Evolutionary conservation across 2,329 filamentous ascomycete genomes (phyloP).

Genomic region (Aspergillus luchuensis): DNA sequence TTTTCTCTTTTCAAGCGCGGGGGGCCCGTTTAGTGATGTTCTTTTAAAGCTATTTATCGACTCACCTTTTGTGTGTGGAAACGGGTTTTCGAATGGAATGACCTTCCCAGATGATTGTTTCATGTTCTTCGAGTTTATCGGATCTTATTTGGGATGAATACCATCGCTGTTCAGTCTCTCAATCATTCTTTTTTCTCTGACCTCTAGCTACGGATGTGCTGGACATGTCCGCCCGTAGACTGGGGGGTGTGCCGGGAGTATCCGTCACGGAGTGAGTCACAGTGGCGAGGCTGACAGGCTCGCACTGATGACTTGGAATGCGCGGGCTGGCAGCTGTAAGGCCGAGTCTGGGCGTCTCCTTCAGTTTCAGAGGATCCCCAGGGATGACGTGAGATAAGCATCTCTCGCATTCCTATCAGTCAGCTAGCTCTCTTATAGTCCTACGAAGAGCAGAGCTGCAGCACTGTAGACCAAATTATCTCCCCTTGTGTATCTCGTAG

Average conservation of each 20-base stretch:
- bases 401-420: neutral
- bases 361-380: neutral
- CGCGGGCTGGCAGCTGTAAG: neutral
- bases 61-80: neutral
- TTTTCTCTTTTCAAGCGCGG: no score
- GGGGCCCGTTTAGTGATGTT: neutral
- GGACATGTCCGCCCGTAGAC: neutral
- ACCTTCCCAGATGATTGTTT: neutral
- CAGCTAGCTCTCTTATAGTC: neutral
- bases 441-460: neutral
- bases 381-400: neutral
- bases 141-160: slow-evolving; percentile 6
- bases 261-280: neutral
- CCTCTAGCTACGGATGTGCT: neutral
- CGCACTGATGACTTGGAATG: neutral
- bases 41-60: neutral
- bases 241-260: neutral
- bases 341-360: no score
- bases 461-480: no score
- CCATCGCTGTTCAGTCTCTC: slow-evolving; percentile 11
- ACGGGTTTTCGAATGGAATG: neutral
- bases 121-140: slow-evolving; percentile 1
- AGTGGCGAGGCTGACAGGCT: neutral
- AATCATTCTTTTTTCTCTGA: neutral
- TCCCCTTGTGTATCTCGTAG: no score